Base-by-base conservation (phyloP, 2,329 filamentous ascomycete genomes). In the Ophiosphaerella korrae region DNA sequence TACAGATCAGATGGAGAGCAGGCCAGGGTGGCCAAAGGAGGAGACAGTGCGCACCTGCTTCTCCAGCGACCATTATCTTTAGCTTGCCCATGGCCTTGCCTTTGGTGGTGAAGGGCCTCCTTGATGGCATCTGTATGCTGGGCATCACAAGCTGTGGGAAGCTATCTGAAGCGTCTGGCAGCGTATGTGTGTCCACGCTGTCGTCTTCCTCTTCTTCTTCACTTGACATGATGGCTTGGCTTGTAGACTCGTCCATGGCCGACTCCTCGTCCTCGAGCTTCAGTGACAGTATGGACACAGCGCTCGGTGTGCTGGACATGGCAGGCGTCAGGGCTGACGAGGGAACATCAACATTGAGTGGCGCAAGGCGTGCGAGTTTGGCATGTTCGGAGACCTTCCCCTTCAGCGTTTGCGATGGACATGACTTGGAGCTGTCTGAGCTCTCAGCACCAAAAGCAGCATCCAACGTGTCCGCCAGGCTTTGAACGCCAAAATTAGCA, bases 101-200 rank as follows among this genome's bases (percentile, higher is more conserved):
- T 40, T 84, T 83, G n/a, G 89, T 85, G 0, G 94, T 97, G 72
- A 97, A 97, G 0, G 92, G 92, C 44, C 92, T 83, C 42, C 94
- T 86, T 53, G 85, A 89, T 3, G 94, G 93, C 84, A 99, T 94
- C 55, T 85, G 87, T 64, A 99, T 88, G 67, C 92, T 96, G 5
- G 94, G 94, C 94, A 99, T 99, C 53, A 99, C 90, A n/a, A 99
- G 82, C 73, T 97, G 92, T 21, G 88, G 88, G 35, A 76, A 71
- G 56, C 67, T 61, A 46, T 47, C 57, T n/a, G 60, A 52, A 18
- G 50, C 49, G 36, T 79, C 80, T 38, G 55, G 50, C 45, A 60
- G 62, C 23, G 57, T 62, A 26, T 64, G 63, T 18, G 63, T 76
- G 21, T 58, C 50, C 64, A 66, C 77, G 6, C 11, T 6, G 26